These are phyloP conservation scores for Irpex sp. DNA, from an alignment of 1,284 basidiomycete species.

Conservation along the genomic window DNA sequence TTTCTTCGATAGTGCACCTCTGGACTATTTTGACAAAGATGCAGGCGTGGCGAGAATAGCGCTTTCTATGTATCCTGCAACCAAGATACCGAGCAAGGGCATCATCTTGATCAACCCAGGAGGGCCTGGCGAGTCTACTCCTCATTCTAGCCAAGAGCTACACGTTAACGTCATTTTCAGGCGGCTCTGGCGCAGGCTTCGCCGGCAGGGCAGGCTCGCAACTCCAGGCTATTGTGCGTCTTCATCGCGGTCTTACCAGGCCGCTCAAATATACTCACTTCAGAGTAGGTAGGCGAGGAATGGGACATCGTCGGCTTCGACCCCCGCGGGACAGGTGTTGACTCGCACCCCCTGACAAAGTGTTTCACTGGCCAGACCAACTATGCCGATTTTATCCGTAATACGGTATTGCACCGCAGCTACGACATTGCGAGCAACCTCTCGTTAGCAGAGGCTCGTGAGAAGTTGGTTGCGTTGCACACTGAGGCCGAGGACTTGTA, in stretches of 20 bases:
- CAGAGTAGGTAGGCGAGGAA: slow-evolving; percentile 25
- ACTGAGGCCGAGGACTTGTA: slow-evolving; percentile 32
- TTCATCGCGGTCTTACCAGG: neutral
- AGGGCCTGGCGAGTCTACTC: slow-evolving; percentile 15
- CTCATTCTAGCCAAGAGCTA: neutral
- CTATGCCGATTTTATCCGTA: slow-evolving; percentile 31
- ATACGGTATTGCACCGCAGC: slow-evolving; percentile 34
- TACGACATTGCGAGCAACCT: slow-evolving; percentile 31
- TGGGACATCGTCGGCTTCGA: slow-evolving; percentile 42
- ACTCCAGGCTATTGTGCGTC: slow-evolving; percentile 17
- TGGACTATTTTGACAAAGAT: slow-evolving; percentile 22
- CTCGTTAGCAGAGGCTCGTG: slow-evolving; percentile 21
- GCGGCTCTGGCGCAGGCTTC: slow-evolving; percentile 15
- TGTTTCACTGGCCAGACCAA: slow-evolving; percentile 30
- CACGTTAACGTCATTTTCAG: neutral
- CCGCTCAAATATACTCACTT: neutral
- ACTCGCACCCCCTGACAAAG: slow-evolving; percentile 28
- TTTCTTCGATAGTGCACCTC: slow-evolving; percentile 18
- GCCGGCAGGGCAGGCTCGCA: slow-evolving; percentile 10
- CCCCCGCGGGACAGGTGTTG: slow-evolving; percentile 37
- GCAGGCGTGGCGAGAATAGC: slow-evolving; percentile 23
- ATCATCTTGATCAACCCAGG: slow-evolving; percentile 24
- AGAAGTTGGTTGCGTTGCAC: slow-evolving; percentile 31
- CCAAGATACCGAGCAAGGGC: slow-evolving; percentile 16
- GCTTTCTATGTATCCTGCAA: slow-evolving; percentile 21